Evolutionary conservation across 306 rosid species (phyloP), one percentile per base, ranked within the genome.

Genomic region (Carpinus viminea): DNA sequence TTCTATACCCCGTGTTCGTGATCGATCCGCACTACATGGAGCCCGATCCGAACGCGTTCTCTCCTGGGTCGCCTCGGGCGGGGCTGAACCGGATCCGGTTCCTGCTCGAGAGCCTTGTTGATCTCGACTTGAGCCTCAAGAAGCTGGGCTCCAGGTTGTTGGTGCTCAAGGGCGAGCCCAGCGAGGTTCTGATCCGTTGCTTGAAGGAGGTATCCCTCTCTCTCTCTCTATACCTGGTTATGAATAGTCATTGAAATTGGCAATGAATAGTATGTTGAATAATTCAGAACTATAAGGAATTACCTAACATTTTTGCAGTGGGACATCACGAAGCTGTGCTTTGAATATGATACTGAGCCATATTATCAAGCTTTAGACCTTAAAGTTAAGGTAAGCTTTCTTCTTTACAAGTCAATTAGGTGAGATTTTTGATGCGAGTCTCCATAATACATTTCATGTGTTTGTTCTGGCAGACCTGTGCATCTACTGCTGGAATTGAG

Each of bases 271-370:
- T 38, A 4, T 4, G 43, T 12, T 47, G 51, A 47, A 47, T 1
- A 8, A 47, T 47, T 12, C 51, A 13, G 13, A 47, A 47, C 51
- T 12, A 47, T 47, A 13, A 47, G 51, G 13, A 47, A 47, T 47
- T 47, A 9, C 52, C 13, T 11, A 48, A 48, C 11, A 13, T 57
- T 70, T 7, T 48, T 81, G 77, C 89, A 94, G 98, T 94, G 95
- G 98, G 86, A 89, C 69, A 82, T 94, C 65, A 82, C 55, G 41
- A 94, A 75, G 81, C 86, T 94, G 12, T 94, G 97, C 85, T 91
- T 95, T 81, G 98, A 95, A 84, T 87, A 85, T 85, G 98, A 91
- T 65, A 88, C 98, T 9, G 98, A 95, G 41, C 98, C 97, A 5
- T 89, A 95, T 82, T 95, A 95, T 76, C 97, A 88, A 77, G 93